phyloP scores from a whole-genome alignment of 495 filamentous ascomycete genomes.

The Aspergillus hancockii region DNA sequence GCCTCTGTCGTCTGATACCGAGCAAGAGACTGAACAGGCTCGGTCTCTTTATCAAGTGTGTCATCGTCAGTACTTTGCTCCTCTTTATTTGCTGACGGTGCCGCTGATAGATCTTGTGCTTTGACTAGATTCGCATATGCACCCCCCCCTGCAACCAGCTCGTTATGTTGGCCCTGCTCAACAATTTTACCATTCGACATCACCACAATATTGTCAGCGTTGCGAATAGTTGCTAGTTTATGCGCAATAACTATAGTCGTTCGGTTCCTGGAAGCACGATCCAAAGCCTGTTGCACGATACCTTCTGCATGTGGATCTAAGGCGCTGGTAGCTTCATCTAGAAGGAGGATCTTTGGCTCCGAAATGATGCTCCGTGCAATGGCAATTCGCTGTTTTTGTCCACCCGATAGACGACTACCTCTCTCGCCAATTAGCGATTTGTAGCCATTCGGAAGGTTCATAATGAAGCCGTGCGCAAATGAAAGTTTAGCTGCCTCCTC shows the following conservation, averaged over 20 bases:
- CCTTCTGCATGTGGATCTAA: conserved; percentile 85
- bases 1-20: conserved; percentile 7
- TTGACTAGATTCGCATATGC: conserved; percentile 70
- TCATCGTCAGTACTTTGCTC: conserved; percentile 1
- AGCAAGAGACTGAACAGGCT: conserved; percentile 4
- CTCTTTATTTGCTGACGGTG: not conserved
- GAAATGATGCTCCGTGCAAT: conserved; percentile 79
- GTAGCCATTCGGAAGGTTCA: conserved; percentile 49
- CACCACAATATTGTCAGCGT: conserved; percentile 87
- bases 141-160: conserved; percentile 38
- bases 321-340: conserved; percentile 87
- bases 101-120: conserved; percentile 58
- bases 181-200: conserved; percentile 75
- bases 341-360: conserved; percentile 81
- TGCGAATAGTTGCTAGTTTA: conserved; percentile 79
- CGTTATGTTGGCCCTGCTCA: conserved; percentile 71
- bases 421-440: conserved; percentile 84
- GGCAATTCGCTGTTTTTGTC: conserved; percentile 88
- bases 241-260: conserved; percentile 91
- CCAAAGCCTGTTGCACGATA: conserved; percentile 80
- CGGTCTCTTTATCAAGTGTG: not conserved
- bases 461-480: conserved; percentile 47
- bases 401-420: conserved; percentile 80
- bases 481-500: conserved; percentile 65
- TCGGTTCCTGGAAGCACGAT: conserved; percentile 70